Conservation (phyloP, 192 early-diverging fungal species). For the Backusella westeae region DNA sequence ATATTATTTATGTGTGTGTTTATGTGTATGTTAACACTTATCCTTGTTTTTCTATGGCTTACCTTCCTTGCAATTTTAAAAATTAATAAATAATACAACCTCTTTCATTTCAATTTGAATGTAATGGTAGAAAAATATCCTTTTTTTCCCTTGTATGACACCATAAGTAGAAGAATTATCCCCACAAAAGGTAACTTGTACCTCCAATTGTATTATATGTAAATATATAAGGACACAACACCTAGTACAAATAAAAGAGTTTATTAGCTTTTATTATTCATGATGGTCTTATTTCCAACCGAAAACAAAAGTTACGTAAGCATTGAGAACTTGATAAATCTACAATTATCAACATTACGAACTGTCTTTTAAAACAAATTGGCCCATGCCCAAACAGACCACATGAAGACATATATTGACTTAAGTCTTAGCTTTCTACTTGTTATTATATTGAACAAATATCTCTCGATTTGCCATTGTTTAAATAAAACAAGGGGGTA, state of each 20-base stretch:
- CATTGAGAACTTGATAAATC: not conserved
- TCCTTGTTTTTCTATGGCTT: not conserved
- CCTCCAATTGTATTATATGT: not conserved
- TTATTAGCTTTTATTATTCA: not conserved
- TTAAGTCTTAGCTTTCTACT: not conserved
- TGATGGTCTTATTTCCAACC: not conserved
- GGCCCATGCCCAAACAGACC: not conserved
- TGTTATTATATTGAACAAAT: not conserved
- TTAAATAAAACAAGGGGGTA: not conserved
- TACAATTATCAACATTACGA: not conserved
- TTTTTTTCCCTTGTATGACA: not conserved
- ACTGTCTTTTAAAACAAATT: not conserved
- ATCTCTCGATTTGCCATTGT: not conserved
- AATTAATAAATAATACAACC: conserved; percentile 7
- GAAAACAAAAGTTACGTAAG: not conserved
- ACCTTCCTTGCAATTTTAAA: not conserved
- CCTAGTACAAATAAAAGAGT: not conserved
- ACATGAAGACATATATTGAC: not conserved
- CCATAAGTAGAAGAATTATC: not conserved
- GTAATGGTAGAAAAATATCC: not conserved
- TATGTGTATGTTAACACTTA: conserved; percentile 2
- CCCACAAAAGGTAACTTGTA: not conserved
- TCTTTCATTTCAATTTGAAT: not conserved
- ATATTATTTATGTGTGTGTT: not conserved
- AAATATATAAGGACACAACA: not conserved